Conservation (phyloP, 345 rosid genomes). For the Eucalyptus sp. region DNA sequence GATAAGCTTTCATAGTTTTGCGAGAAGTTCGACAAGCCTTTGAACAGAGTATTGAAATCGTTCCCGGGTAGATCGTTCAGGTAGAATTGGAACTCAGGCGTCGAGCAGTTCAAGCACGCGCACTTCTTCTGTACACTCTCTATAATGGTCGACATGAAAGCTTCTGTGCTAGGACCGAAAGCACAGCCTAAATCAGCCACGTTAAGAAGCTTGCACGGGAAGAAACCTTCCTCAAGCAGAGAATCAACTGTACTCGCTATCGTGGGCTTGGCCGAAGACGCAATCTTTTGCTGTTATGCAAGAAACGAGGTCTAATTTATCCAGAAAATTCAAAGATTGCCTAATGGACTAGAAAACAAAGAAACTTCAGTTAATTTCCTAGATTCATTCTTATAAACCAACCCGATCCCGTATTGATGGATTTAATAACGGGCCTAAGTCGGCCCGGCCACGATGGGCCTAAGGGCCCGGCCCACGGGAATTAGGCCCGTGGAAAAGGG, state of each 20-base stretch:
- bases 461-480: too few relatives aligned
- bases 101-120: not conserved
- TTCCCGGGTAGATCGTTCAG: constrained; percentile 10
- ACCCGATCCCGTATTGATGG: not conserved
- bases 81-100: not conserved
- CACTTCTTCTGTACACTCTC: not conserved
- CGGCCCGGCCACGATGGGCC: too few relatives aligned
- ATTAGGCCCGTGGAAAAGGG: too few relatives aligned
- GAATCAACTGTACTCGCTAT: not conserved
- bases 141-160: not conserved
- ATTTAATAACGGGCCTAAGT: too few relatives aligned
- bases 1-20: not conserved
- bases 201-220: not conserved
- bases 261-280: not conserved
- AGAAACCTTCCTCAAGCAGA: not conserved
- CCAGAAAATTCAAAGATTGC: not conserved
- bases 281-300: not conserved
- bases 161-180: not conserved
- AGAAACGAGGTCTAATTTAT: not conserved
- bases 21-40: not conserved
- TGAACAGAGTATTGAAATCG: constrained; percentile 15
- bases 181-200: constrained; percentile 14
- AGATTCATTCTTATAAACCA: not conserved
- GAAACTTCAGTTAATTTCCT: not conserved
- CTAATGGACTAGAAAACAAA: not conserved